Percentiles rank a stretch among this genome's conserved stretches.
Conservation (phyloP, 768 basidiomycete species). For the Lactarius sanguifluus region DNA sequence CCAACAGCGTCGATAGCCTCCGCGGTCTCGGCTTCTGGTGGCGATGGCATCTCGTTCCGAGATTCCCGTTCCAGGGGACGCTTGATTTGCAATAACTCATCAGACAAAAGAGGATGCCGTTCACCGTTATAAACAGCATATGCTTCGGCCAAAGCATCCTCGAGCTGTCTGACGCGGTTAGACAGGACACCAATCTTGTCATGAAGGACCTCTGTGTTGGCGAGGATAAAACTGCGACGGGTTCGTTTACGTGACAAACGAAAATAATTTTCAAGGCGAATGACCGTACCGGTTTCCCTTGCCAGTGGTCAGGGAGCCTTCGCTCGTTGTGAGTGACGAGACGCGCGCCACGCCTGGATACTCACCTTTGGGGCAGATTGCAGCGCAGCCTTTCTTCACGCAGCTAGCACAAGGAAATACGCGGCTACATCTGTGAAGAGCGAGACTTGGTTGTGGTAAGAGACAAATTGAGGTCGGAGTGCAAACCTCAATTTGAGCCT, state of each 20-base stretch:
- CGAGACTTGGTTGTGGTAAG: background rate
- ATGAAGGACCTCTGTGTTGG: conserved; percentile 67
- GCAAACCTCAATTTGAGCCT: conserved; percentile 69
- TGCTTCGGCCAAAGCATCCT: conserved; percentile 59
- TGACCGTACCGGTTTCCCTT: conserved; percentile 62
- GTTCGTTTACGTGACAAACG: conserved; percentile 25
- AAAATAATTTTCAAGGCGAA: conserved; percentile 15
- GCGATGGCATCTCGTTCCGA: conserved; percentile 37
- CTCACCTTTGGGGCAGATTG: conserved; percentile 67
- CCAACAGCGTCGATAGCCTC: conserved; percentile 65
- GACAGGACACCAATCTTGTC: conserved; percentile 64
- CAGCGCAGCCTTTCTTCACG: conserved; percentile 43
- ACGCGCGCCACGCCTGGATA: background rate
- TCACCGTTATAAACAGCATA: conserved; percentile 49
- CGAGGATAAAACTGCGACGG: conserved; percentile 58
- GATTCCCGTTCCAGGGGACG: conserved; percentile 64
- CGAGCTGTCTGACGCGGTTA: conserved; percentile 63
- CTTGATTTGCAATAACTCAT: conserved; percentile 64
- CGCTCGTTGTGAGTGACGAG: conserved; percentile 10
- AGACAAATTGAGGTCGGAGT: conserved; percentile 30
- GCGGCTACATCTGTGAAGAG: conserved; percentile 52
- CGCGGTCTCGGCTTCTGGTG: conserved; percentile 44
- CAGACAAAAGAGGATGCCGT: conserved; percentile 56
- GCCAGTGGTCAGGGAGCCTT: conserved; percentile 69
- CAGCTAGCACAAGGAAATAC: conserved; percentile 57